Conservation (phyloP, 2,329 filamentous ascomycete species). For the Myriosclerotinia curreyana region DNA sequence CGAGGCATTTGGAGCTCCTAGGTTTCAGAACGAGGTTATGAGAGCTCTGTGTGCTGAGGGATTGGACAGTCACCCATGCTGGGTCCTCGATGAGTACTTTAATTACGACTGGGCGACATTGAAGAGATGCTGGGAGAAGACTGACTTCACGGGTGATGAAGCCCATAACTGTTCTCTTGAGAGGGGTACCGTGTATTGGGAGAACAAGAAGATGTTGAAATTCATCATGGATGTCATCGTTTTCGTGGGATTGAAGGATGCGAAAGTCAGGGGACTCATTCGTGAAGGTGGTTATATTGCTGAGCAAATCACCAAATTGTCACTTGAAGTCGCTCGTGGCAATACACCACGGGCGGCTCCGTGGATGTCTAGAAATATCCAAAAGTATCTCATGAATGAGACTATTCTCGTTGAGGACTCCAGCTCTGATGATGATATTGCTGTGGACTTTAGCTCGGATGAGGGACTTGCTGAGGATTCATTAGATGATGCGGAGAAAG, state of each 20-base stretch:
- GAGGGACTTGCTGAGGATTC: neutral
- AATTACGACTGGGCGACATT: neutral
- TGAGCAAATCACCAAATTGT: neutral
- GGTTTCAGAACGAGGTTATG: neutral
- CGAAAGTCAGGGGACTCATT: neutral
- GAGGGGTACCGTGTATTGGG: conserved; percentile 3
- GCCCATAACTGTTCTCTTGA: neutral
- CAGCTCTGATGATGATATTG: too few relatives aligned
- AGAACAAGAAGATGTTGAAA: conserved; percentile 19
- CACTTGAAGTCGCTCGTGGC: neutral
- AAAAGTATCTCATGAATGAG: conserved; percentile 5
- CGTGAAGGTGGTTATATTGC: neutral
- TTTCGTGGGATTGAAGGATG: conserved; percentile 1
- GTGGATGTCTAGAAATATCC: conserved; percentile 1
- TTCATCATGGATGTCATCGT: conserved; percentile 20
- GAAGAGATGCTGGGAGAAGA: neutral
- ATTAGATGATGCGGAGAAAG: conserved; percentile 41
- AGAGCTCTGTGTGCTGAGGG: neutral
- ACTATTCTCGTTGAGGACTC: neutral
- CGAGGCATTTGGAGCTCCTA: neutral
- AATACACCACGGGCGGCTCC: neutral
- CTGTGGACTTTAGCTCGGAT: neutral
- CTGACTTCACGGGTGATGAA: neutral
- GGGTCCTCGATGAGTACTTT: neutral
- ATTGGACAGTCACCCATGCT: neutral